Evolutionary conservation across 176 grass and related monocot genomes (phyloP).

Genomic region (Tillandsia leiboldiana): DNA sequence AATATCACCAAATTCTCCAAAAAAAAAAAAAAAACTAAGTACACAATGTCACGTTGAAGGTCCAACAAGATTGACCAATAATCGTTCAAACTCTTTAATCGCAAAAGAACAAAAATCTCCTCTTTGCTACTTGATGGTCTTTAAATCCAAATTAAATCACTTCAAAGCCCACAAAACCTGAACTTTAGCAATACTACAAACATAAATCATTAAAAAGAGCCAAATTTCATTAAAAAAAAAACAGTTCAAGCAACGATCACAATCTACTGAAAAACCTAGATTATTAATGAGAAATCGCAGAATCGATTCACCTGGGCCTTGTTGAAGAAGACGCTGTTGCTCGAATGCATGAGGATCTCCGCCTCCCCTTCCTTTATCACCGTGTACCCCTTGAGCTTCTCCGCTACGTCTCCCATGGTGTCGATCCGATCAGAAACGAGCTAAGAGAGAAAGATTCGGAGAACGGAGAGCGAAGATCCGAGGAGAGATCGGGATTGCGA

Average conservation of each 20-base stretch:
- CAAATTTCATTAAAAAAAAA: neutral
- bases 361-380: constrained; percentile 83
- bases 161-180: no score
- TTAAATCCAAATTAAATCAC: no score
- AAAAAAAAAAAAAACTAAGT: no score
- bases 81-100: no score
- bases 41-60: no score
- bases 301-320: constrained; percentile 53
- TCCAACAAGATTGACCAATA: no score
- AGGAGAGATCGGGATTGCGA: neutral
- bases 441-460: neutral
- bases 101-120: no score
- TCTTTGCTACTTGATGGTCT: no score
- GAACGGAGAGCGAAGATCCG: neutral
- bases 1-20: no score
- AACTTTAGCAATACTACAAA: no score
- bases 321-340: constrained; percentile 81
- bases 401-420: constrained; percentile 42
- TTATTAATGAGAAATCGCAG: neutral
- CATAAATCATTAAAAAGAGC: no score
- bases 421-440: no score
- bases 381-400: constrained; percentile 57
- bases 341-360: constrained; percentile 66
- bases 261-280: neutral
- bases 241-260: neutral